Percentiles rank a stretch among this genome's conserved stretches.
phyloP scores from a whole-genome alignment of 1,284 basidiomycete species.

The Moesziomyces parantarcticus region DNA sequence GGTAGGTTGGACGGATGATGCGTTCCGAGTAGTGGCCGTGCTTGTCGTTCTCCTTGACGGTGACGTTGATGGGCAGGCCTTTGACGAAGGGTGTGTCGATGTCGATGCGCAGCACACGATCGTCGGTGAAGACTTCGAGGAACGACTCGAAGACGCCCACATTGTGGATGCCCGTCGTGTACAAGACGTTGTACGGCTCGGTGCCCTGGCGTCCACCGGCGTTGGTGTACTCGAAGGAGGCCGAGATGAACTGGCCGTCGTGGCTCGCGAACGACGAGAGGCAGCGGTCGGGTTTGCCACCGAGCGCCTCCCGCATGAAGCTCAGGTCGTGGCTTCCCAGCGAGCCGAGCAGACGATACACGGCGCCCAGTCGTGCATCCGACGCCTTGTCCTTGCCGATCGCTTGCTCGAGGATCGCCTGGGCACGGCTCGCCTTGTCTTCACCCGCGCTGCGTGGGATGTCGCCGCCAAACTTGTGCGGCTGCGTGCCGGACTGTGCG shows the following conservation, averaged over 20 bases:
- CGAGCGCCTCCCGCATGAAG: conserved; percentile 68
- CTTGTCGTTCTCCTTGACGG: conserved; percentile 61
- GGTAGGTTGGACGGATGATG: conserved; percentile 68
- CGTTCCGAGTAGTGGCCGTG: conserved; percentile 59
- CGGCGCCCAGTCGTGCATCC: conserved; percentile 52
- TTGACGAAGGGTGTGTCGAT: conserved; percentile 69
- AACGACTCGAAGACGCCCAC: conserved; percentile 70
- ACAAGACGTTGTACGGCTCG: conserved; percentile 41
- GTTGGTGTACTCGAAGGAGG: conserved; percentile 41
- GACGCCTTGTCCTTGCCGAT: conserved; percentile 42
- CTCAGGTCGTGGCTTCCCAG: conserved; percentile 69
- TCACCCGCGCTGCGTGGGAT: conserved; percentile 22
- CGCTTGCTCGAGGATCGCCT: conserved; percentile 47
- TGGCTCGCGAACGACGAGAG: conserved; percentile 36
- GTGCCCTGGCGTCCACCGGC: conserved; percentile 16
- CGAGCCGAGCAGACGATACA: conserved; percentile 66
- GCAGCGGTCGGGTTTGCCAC: conserved; percentile 43
- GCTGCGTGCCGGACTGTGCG: conserved; percentile 66
- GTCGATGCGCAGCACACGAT: conserved; percentile 68
- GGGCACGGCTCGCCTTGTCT: conserved; percentile 21
- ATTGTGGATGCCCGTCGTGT: conserved; percentile 56
- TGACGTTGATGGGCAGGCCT: conserved; percentile 68
- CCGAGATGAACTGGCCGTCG: conserved; percentile 52
- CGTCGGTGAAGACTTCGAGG: conserved; percentile 69
- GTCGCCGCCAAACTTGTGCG: conserved; percentile 61